A percentile compares a stretch with the other conserved stretches of the same genome.
These are phyloP conservation scores for Cladorrhinum sp. DNA, from an alignment of 2,329 filamentous ascomycete genomes.

Conservation along the genomic window DNA sequence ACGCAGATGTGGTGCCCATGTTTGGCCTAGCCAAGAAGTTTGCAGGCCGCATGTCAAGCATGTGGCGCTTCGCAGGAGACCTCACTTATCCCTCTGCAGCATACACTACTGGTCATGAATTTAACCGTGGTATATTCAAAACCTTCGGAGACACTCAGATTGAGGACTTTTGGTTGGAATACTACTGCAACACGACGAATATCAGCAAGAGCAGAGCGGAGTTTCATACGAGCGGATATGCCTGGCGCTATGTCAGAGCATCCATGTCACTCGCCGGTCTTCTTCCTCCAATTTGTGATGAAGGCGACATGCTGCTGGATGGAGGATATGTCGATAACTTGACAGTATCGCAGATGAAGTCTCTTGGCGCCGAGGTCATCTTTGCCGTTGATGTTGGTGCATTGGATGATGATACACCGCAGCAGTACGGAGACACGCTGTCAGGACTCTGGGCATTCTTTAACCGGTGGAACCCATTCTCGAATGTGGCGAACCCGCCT, in stretches of 20 bases:
- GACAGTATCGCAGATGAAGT: constrained; percentile 96
- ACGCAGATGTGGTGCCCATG: constrained; percentile 95
- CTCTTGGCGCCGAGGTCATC: constrained; percentile 85
- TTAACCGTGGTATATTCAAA: constrained; percentile 98
- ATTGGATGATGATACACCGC: constrained; percentile 86
- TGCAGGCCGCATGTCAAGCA: constrained; percentile 94
- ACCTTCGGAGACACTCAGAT: constrained; percentile 96
- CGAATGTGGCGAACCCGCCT: constrained; percentile 81
- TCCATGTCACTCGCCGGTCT: constrained; percentile 96
- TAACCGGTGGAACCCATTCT: constrained; percentile 97
- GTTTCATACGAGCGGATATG: constrained; percentile 93
- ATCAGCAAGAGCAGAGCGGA: constrained; percentile 91
- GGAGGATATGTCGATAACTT: constrained; percentile 97
- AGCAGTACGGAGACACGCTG: constrained; percentile 88
- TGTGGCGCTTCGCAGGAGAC: constrained; percentile 97
- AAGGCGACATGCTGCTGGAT: constrained; percentile 93
- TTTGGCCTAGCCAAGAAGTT: constrained; percentile 97
- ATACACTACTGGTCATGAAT: constrained; percentile 97
- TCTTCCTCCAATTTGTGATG: constrained; percentile 90
- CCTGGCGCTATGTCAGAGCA: constrained; percentile 93
- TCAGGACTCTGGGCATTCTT: constrained; percentile 93
- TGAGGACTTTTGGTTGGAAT: constrained; percentile 98
- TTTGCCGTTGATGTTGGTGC: constrained; percentile 95
- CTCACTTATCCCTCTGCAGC: constrained; percentile 94
- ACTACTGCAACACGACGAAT: constrained; percentile 99